Evolutionary conservation across 768 basidiomycete genomes (phyloP).

Genomic region (Termitomyces sp.): DNA sequence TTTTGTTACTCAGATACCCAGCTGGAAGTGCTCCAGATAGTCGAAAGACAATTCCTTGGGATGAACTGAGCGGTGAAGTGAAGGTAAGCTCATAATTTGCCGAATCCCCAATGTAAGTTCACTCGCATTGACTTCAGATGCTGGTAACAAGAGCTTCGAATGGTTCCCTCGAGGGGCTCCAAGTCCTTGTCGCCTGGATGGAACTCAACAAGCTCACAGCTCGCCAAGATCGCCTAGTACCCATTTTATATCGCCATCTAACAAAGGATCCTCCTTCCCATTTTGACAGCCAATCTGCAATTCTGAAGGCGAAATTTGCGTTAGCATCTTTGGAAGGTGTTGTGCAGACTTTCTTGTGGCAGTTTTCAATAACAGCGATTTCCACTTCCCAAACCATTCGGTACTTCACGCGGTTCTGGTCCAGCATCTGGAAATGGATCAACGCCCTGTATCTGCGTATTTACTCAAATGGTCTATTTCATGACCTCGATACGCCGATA

Average conservation of each 20-base stretch:
- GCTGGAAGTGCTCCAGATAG: conserved; percentile 2
- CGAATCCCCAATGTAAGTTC: neutral
- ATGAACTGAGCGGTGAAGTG: conserved; percentile 6
- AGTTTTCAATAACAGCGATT: neutral
- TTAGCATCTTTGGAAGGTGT: conserved; percentile 2
- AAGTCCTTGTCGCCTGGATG: conserved; percentile 8
- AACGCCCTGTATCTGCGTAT: conserved; percentile 1
- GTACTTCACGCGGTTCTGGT: conserved; percentile 1
- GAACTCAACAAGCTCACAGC: conserved; percentile 7
- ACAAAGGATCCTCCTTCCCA: neutral
- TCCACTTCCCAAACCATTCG: neutral
- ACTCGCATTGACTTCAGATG: neutral
- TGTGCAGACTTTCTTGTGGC: conserved; percentile 4
- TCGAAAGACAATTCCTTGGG: conserved; percentile 1
- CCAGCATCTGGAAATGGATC: conserved; percentile 5
- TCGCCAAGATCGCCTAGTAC: conserved; percentile 3
- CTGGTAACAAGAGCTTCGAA: neutral
- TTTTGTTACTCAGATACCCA: neutral
- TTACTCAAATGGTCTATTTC: neutral
- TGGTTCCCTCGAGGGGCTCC: conserved; percentile 2
- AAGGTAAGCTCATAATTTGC: neutral
- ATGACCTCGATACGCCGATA: neutral
- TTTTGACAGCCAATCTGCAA: neutral
- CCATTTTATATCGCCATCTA: conserved; percentile 1
- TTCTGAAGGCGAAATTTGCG: neutral